Base-by-base conservation (phyloP, 192 early-diverging fungal species). In the Tieghemiomyces parasiticus region DNA sequence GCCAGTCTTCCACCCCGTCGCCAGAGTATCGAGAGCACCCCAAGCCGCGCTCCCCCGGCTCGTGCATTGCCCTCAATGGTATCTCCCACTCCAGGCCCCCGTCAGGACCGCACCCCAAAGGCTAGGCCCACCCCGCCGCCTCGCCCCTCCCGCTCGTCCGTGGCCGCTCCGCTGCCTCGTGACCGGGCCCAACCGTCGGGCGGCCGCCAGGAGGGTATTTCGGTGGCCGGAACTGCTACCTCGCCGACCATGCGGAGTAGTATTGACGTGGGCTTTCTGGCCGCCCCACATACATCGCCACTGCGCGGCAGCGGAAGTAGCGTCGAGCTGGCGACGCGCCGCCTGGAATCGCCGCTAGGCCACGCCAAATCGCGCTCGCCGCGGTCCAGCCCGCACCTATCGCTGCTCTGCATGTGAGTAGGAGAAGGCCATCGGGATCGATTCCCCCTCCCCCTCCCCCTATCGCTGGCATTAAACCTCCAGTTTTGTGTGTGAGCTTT, bases 371-470 rank as follows among this genome's bases (percentile, higher is more conserved):
- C 48, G 22, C 48, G 48, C 6, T 50, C 48, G 48, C 48, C 20
- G 10, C 54, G 54, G 16, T 56, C 54, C 29, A 56, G 35, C 24
- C 54, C 54, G 16, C 54, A 56, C 19, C 54, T 56, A 2, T 56
- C 54, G 19, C 25, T 56, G 20, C 33, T 32, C 13, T 56, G 54
- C 33, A 56, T 56, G 12, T 56, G 33, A 56, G 38, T n/a, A n/a
- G n/a, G n/a, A n/a, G n/a, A n/a, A n/a, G n/a, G n/a, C n/a, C n/a
- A n/a, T n/a, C n/a, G n/a, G n/a, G n/a, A n/a, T n/a, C n/a, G 38
- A 6, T 10, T 42, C 16, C 16, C 38, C 6, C 16, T 42, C 38
- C 6, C 38, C 38, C 8, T 42, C 8, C 38, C 16, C 16, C 6
- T 16, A 42, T 16, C 6, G 38, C 38, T 42, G 16, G 38, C 8